Evolutionary conservation across 148 eudicot species (phyloP).

Genomic region (Rhododendron griersonianum): DNA sequence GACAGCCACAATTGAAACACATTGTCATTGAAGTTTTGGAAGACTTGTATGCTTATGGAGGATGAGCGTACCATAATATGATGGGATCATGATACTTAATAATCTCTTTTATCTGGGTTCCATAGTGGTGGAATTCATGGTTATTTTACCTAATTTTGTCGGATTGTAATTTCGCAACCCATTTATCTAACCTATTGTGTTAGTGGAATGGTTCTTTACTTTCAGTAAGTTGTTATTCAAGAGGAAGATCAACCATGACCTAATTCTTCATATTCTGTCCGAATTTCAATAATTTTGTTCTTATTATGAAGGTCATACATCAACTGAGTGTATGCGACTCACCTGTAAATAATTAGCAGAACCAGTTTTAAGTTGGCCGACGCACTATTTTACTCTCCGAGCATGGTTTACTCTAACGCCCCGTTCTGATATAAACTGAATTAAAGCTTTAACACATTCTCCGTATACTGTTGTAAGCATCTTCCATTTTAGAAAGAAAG

Average conservation of each 20-base stretch:
- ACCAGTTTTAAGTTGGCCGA: background rate
- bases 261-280: background rate
- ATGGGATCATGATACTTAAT: background rate
- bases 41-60: background rate
- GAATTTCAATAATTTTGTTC: background rate
- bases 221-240: background rate
- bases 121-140: background rate
- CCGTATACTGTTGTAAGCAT: too few relatives aligned
- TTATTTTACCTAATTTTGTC: background rate
- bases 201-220: background rate
- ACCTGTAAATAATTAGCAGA: background rate
- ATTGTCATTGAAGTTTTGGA: conserved; percentile 1
- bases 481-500: too few relatives aligned
- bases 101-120: background rate
- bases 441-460: too few relatives aligned
- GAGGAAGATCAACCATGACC: background rate
- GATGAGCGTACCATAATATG: background rate
- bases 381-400: too few relatives aligned
- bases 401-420: too few relatives aligned
- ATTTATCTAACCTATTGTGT: background rate
- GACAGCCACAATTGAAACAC: background rate
- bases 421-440: too few relatives aligned
- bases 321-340: background rate
- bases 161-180: background rate
- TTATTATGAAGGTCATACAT: background rate